phyloP scores from a whole-genome alignment of 2,329 filamentous ascomycete species.

The Sphaerulina populicola region DNA sequence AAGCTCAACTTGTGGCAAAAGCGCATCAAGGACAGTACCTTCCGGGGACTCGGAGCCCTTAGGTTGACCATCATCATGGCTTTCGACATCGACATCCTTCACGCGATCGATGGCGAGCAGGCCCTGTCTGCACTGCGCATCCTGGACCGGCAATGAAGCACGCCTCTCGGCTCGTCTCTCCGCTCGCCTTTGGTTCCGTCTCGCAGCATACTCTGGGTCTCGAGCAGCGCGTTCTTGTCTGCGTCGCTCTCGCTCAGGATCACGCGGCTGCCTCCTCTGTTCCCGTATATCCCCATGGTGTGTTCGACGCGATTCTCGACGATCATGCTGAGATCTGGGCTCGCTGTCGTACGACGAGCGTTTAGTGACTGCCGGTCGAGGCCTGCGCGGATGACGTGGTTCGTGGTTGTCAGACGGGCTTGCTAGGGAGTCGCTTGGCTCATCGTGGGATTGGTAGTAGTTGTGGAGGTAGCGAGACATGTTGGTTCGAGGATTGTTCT shows the following conservation, averaged over 20 bases:
- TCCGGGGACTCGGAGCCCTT: neutral
- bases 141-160: neutral
- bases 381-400: neutral
- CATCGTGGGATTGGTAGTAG: neutral
- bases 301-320: neutral
- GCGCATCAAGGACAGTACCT: neutral
- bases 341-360: neutral
- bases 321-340: neutral
- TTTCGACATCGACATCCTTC: neutral
- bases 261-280: neutral
- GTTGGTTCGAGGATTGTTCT: neutral
- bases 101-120: neutral
- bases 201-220: slow-evolving; percentile 5
- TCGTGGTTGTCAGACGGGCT: neutral
- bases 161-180: slow-evolving; percentile 4
- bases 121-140: neutral
- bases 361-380: neutral
- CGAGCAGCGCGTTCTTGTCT: slow-evolving; percentile 2
- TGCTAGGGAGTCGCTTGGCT: neutral
- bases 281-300: neutral
- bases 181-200: slow-evolving; percentile 1
- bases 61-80: neutral
- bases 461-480: neutral
- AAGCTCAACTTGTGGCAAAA: neutral
- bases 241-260: slow-evolving; percentile 4